Evolutionary conservation across 2,329 filamentous ascomycete genomes (phyloP), one percentile per base, ranked within the genome.

Genomic region (Clonostachys sp.): DNA sequence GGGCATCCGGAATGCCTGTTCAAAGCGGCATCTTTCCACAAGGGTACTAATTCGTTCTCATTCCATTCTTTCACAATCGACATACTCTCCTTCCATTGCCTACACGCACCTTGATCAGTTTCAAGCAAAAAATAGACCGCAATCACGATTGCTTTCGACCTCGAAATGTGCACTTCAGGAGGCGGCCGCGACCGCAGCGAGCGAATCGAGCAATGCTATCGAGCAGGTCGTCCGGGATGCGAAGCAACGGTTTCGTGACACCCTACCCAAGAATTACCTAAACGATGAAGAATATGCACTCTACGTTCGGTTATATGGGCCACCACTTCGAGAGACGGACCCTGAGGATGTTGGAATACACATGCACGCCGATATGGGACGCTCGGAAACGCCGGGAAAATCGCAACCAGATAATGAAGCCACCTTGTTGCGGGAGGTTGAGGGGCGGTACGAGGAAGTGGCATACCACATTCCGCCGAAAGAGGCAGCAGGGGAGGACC

Each of bases 281-380:
- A 83, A 74, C 34, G 73, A 77, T 1, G 79, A 86, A 46, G 91
- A 96, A 63, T 84, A 86, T 57, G 72, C 70, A 43, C 70, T 95
- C 1, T 96, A 95, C 64, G 83, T 87, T 60, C 77, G 90, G 53
- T 69, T 95, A 14, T 96, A 94, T 62, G 92, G 91, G 2, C 74
- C 84, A 34, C 89, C 91, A 3, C 62, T 88, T 51, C 75, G 83
- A 40, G 75, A 79, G 45, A 85, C 81, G 3, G 64, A 59, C 8
- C 74, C 78, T 2, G 82, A 84, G 48, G 80, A 86, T 62, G 73
- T 82, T 5, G 81, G 67, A 24, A 76, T 71, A 50, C 67, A 71
- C 51, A 68, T 49, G 44, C 64, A 60, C 55, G 67, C 61, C 24
- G 65, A 70, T 40, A 66, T 70, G 63, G 51, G 52, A 16, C 7